These are phyloP conservation scores for Thalassiosira exigua DNA, from an alignment of 352 stramenopile genomes.

Conservation along the genomic window DNA sequence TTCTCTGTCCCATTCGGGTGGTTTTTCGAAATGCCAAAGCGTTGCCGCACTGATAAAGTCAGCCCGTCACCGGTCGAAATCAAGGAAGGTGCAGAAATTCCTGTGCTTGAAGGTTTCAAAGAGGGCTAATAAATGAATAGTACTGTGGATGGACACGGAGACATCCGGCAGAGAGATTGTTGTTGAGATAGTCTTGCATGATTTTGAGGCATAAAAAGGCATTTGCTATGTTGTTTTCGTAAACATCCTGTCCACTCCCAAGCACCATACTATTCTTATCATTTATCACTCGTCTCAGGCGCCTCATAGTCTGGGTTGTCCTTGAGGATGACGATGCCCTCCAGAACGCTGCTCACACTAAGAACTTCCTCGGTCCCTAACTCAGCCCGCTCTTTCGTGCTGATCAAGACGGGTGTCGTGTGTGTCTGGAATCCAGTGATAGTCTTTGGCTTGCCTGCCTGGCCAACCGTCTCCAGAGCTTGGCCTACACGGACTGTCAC, in stretches of 20 bases:
- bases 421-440: constrained; percentile 99
- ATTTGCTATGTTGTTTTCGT: too few species aligned
- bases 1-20: constrained; percentile 57
- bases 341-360: constrained; percentile 94
- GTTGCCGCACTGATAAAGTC: constrained; percentile 26
- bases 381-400: constrained; percentile 97
- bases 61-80: constrained; percentile 16
- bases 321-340: constrained; percentile 98
- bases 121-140: not conserved
- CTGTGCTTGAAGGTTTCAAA: constrained; percentile 37
- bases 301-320: constrained; percentile 93
- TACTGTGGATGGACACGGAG: not conserved
- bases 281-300: constrained; percentile 33
- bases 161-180: too few species aligned
- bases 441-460: constrained; percentile 98
- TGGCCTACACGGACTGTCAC: constrained; percentile 98
- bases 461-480: constrained; percentile 98
- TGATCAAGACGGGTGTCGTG: constrained; percentile 98
- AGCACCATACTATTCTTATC: too few species aligned
- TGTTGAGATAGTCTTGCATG: too few species aligned
- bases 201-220: too few species aligned
- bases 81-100: constrained; percentile 27
- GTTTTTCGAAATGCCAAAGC: constrained; percentile 54
- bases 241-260: too few species aligned
- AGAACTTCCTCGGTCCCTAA: constrained; percentile 98